These are phyloP conservation scores for Cylindrodendrum hubeiense DNA, from an alignment of 2,329 filamentous ascomycete species.

Conservation along the genomic window DNA sequence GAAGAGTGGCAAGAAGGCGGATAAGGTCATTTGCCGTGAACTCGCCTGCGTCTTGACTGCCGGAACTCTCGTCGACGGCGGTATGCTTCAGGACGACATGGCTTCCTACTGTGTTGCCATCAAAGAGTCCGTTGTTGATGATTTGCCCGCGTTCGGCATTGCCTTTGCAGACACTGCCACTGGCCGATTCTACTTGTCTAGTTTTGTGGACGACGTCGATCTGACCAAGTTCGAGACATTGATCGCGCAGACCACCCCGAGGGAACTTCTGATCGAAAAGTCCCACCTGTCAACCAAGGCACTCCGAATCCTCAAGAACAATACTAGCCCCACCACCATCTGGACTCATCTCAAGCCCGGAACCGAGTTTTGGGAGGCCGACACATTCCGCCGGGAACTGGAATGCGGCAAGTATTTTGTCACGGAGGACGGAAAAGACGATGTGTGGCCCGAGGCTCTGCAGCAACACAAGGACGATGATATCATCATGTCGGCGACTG, in stretches of 20 bases:
- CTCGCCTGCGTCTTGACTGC: constrained; percentile 91
- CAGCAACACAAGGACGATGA: constrained; percentile 82
- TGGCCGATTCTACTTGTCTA: constrained; percentile 92
- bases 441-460: constrained; percentile 81
- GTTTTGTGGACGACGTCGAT: constrained; percentile 92
- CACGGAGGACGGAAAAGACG: constrained; percentile 66
- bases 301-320: constrained; percentile 94
- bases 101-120: constrained; percentile 96
- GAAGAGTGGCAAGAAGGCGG: constrained; percentile 76
- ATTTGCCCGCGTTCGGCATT: constrained; percentile 86
- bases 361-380: constrained; percentile 91
- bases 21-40: constrained; percentile 94
- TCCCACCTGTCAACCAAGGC: constrained; percentile 88
- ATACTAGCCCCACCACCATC: constrained; percentile 90
- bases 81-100: constrained; percentile 98
- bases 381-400: constrained; percentile 85
- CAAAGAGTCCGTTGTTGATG: constrained; percentile 82
- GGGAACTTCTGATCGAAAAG: constrained; percentile 92
- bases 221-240: constrained; percentile 98
- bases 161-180: constrained; percentile 96
- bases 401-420: constrained; percentile 84
- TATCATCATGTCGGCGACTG: constrained; percentile 88
- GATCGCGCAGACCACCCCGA: constrained; percentile 89
- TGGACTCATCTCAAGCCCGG: constrained; percentile 93
- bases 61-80: constrained; percentile 92